These are phyloP conservation scores for Naganishia liquefaciens DNA, from an alignment of 1,284 basidiomycete species.

Conservation along the genomic window DNA sequence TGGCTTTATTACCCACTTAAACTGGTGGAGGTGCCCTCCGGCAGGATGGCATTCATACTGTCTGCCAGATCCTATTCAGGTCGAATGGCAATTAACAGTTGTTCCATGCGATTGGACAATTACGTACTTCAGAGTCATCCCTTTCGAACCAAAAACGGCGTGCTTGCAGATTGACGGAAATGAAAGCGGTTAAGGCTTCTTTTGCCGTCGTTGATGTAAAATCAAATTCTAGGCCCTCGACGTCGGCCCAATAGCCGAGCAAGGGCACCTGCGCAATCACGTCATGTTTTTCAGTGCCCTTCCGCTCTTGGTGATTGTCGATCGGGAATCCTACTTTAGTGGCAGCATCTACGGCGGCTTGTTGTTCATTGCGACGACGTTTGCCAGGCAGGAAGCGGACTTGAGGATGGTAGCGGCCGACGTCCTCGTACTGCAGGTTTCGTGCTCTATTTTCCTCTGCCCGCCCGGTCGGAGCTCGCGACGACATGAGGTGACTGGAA, in stretches of 20 bases:
- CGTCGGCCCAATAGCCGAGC: constrained; percentile 10
- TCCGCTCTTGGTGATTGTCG: not conserved
- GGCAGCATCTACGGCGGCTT: constrained; percentile 14
- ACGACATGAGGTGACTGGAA: constrained; percentile 9
- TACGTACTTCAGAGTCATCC: constrained; percentile 43
- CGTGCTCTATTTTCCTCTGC: constrained; percentile 21
- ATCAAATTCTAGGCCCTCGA: constrained; percentile 20
- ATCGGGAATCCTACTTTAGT: constrained; percentile 13
- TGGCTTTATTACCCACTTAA: constrained; percentile 18
- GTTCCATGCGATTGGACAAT: not conserved
- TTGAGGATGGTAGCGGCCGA: constrained; percentile 19
- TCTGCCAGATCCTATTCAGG: constrained; percentile 25
- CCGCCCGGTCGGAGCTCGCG: constrained; percentile 15
- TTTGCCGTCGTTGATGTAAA: constrained; percentile 39
- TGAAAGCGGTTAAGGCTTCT: constrained; percentile 48
- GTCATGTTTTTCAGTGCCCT: constrained; percentile 12
- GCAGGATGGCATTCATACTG: constrained; percentile 32
- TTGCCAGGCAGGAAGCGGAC: constrained; percentile 24
- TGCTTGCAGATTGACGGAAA: constrained; percentile 44
- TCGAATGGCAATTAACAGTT: not conserved
- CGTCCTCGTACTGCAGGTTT: constrained; percentile 20
- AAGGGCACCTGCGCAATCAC: constrained; percentile 23
- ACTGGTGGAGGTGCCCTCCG: constrained; percentile 23
- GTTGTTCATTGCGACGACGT: constrained; percentile 17
- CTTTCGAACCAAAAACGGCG: constrained; percentile 46